Percentiles rank a stretch among this genome's conserved stretches.
phyloP scores from a whole-genome alignment of 257 asterid genomes.

The Solanum pimpinellifolium region DNA sequence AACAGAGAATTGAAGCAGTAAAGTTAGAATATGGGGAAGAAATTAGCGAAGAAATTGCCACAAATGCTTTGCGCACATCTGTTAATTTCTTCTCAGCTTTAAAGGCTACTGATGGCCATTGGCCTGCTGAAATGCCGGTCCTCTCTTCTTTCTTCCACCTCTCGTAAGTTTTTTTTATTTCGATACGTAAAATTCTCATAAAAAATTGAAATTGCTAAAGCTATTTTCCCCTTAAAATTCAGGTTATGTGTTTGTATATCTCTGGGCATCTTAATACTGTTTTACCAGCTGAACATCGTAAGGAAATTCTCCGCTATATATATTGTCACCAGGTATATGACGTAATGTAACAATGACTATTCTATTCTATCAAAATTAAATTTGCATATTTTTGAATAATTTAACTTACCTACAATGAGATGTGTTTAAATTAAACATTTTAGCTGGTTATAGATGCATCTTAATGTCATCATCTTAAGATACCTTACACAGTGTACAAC shows the following conservation, averaged over 20 bases:
- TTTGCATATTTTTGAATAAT: no score
- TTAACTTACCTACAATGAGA: no score
- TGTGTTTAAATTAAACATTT: no score
- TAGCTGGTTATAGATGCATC: no score
- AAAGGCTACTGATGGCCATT: conserved; percentile 81
- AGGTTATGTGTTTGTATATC: conserved; percentile 56
- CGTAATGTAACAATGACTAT: background rate
- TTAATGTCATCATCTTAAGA: no score
- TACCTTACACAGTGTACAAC: no score
- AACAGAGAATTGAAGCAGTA: conserved; percentile 7
- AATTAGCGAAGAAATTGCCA: conserved; percentile 45
- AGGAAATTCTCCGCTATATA: conserved; percentile 53
- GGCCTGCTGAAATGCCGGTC: conserved; percentile 87
- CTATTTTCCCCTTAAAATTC: background rate
- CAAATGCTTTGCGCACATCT: conserved; percentile 43
- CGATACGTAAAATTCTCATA: no score
- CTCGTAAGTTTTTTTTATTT: conserved; percentile 17
- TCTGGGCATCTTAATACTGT: conserved; percentile 23
- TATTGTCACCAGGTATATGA: conserved; percentile 54
- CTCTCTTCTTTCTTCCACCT: conserved; percentile 75
- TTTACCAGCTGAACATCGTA: conserved; percentile 34
- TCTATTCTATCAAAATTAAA: no score
- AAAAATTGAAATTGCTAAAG: background rate
- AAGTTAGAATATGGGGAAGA: conserved; percentile 63
- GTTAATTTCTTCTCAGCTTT: conserved; percentile 61